Evolutionary conservation across 176 grass and related monocot genomes (phyloP).

Genomic region (Rhynchospora breviuscula): DNA sequence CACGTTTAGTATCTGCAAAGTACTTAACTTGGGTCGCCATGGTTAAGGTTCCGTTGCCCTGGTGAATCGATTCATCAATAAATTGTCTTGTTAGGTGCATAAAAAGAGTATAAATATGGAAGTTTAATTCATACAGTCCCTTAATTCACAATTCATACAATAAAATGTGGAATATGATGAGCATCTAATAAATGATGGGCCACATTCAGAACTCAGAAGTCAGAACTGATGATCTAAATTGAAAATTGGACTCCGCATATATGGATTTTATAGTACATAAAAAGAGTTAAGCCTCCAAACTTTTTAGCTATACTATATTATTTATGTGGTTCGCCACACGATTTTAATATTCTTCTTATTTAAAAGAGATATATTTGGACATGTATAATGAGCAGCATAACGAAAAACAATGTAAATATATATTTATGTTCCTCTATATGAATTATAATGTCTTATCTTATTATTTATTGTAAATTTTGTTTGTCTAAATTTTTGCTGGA

Average conservation of each 20-base stretch:
- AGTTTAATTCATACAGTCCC: not conserved
- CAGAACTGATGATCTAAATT: not conserved
- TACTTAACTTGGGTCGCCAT: constrained; percentile 26
- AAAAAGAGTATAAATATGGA: not conserved
- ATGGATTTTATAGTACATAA: not conserved
- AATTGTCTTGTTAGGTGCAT: not conserved
- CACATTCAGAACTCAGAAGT: not conserved
- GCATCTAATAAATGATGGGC: not conserved
- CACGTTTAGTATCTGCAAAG: not conserved
- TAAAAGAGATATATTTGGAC: too few relatives aligned
- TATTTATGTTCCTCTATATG: too few relatives aligned
- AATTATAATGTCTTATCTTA: too few relatives aligned
- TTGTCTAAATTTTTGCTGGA: too few relatives aligned
- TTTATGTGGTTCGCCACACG: too few relatives aligned
- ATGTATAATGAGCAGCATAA: too few relatives aligned
- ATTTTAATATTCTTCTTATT: too few relatives aligned
- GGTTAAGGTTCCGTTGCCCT: constrained; percentile 9
- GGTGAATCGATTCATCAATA: not conserved
- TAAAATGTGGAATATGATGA: not conserved
- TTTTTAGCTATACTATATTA: too few relatives aligned
- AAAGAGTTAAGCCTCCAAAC: too few relatives aligned
- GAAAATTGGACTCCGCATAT: not conserved
- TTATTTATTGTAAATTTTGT: too few relatives aligned
- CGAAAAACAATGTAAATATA: too few relatives aligned
- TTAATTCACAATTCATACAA: not conserved